A percentile compares a stretch with the other conserved stretches of the same genome.
phyloP scores from a whole-genome alignment of 2,329 filamentous ascomycete genomes.

The Volutella citrinella region DNA sequence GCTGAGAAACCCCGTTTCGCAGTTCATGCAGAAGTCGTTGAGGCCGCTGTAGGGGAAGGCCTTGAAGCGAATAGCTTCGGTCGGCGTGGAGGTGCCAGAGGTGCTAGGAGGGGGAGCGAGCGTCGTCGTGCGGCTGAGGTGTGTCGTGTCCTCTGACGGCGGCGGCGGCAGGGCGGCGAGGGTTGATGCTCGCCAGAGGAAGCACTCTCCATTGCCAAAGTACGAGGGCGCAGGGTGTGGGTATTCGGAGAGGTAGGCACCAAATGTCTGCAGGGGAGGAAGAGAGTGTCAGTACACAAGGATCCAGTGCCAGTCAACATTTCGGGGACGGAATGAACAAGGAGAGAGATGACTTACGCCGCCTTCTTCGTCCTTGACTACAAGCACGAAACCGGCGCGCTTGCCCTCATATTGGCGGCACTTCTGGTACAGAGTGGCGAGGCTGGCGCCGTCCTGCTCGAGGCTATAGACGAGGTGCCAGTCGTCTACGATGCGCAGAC shows the following conservation, averaged over 20 bases:
- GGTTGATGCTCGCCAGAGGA: conserved; percentile 61
- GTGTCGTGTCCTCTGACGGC: conserved; percentile 49
- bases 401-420: conserved; percentile 64
- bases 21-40: conserved; percentile 96
- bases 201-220: conserved; percentile 96
- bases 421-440: conserved; percentile 81
- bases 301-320: too few relatives aligned
- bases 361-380: conserved; percentile 74
- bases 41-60: conserved; percentile 94
- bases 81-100: conserved; percentile 31
- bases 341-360: conserved; percentile 69
- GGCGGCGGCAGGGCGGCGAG: conserved; percentile 52
- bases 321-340: too few relatives aligned
- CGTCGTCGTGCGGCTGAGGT: conserved; percentile 42
- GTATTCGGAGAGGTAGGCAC: conserved; percentile 88
- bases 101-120: conserved; percentile 29
- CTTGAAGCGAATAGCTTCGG: conserved; percentile 85
- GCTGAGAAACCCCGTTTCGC: conserved; percentile 79
- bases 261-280: conserved; percentile 62
- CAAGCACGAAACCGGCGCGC: conserved; percentile 85
- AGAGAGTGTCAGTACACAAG: conserved; percentile 11
- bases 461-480: conserved; percentile 88
- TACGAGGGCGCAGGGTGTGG: conserved; percentile 80
- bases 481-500: conserved; percentile 80
- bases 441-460: conserved; percentile 85